phyloP scores from a whole-genome alignment of 2,329 filamentous ascomycete species.

The Leptodontidium sp. region DNA sequence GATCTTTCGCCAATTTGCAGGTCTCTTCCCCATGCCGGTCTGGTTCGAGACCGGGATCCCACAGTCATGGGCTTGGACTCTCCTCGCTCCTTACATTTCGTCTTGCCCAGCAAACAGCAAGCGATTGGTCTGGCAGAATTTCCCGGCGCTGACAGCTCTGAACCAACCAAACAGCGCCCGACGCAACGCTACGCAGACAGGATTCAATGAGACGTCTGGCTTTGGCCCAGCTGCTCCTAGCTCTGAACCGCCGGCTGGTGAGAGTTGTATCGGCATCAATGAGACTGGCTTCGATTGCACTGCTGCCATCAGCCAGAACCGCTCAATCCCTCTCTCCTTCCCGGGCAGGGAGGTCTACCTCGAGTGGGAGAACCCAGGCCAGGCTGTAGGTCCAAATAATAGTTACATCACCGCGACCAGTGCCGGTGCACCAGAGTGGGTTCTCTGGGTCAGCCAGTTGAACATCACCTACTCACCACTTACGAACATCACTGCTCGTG shows the following conservation, averaged over 20 bases:
- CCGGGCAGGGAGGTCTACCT: conserved; percentile 77
- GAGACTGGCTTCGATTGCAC: conserved; percentile 63
- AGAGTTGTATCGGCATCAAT: conserved; percentile 66
- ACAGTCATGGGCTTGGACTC: conserved; percentile 85
- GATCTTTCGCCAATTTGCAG: conserved; percentile 84
- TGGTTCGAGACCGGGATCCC: conserved; percentile 84
- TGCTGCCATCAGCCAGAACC: conserved; percentile 73
- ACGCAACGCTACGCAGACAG: conserved; percentile 67
- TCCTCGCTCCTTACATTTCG: conserved; percentile 82
- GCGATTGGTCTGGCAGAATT: conserved; percentile 85
- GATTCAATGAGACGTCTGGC: conserved; percentile 69
- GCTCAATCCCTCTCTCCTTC: conserved; percentile 75
- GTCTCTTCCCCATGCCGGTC: conserved; percentile 81
- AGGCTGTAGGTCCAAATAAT: conserved; percentile 79
- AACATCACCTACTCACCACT: conserved; percentile 75
- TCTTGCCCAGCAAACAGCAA: conserved; percentile 78
- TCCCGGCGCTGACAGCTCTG: conserved; percentile 73
- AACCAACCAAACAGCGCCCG: conserved; percentile 81
- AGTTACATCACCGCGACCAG: conserved; percentile 74
- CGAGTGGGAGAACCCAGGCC: conserved; percentile 75
- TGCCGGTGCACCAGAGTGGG: conserved; percentile 69
- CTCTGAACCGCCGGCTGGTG: conserved; percentile 49
- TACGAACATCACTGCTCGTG: conserved; percentile 55
- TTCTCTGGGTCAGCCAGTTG: conserved; percentile 80
- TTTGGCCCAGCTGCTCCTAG: conserved; percentile 53